Evolutionary conservation across 106 monocot species (phyloP), one percentile per base, ranked within the genome.

Genomic region (Dendrobium nobile): DNA sequence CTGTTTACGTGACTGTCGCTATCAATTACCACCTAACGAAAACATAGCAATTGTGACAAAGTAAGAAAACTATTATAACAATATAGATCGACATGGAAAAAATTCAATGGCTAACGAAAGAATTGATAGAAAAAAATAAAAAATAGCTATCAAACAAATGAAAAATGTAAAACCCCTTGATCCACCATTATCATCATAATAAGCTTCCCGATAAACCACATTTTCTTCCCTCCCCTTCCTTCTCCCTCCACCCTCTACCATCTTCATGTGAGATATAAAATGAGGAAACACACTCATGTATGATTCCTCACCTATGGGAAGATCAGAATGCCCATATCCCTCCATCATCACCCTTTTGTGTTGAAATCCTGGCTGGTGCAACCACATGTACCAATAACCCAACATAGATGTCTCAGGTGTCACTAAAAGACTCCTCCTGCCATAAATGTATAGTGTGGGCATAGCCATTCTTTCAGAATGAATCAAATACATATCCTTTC

Each of bases 271-370:
- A 51, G 79, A 65, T 59, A 86, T 51, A n/a, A 86, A 79, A 15
- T 86, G 86, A 26, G 86, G 86, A 22, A 86, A 86, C 4, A 86
- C 86, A 47, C 51, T 76, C 54, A 82, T 61, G 55, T 79, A 42
- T 15, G 86, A 81, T 44, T 82, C 82, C 47, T 86, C 79, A 42
- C 86, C 86, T 20, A 86, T 82, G 20, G 82, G 55, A 75, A 86
- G 82, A 82, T 86, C 86, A 1, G 82, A 86, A 61, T 86, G 86
- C n/a, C 86, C 86, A 76, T 79, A 86, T 24, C 75, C 86, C 20
- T 82, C 82, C 47, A 86, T 67, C 64, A 86, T 67, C 16, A 86
- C 82, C 47, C 86, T 82, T 67, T 79, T 82, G n/a, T 86, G 86
- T n/a, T 54, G 48, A 75, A 86, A 82, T 24, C 37, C 75, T 4